Percentiles rank a stretch among this genome's conserved stretches.
phyloP scores from a whole-genome alignment of 768 basidiomycete species.

The Suillus subalutaceus region DNA sequence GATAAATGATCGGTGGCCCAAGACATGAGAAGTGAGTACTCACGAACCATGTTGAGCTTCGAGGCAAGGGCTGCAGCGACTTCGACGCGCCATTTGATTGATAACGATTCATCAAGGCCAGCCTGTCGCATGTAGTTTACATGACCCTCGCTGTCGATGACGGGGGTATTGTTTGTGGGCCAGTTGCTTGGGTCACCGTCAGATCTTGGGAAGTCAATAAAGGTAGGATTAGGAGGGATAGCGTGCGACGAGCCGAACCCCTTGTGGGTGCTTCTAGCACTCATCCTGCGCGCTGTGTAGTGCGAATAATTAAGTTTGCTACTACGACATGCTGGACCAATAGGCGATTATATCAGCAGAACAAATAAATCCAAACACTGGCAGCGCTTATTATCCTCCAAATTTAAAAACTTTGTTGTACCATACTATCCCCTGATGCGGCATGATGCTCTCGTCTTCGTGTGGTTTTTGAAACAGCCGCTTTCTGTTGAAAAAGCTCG shows the following conservation, averaged over 20 bases:
- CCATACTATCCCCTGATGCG: neutral
- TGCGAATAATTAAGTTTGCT: conserved; percentile 2
- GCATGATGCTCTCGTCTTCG: neutral
- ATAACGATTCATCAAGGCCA: conserved; percentile 48
- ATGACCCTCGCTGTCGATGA: conserved; percentile 59
- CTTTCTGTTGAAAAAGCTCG: neutral
- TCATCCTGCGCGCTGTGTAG: conserved; percentile 21
- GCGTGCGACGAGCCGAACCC: conserved; percentile 14
- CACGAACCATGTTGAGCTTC: conserved; percentile 53
- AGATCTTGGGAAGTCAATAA: conserved; percentile 59
- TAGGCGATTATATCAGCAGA: conserved; percentile 5
- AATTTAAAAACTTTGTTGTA: neutral
- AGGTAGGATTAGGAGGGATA: conserved; percentile 57
- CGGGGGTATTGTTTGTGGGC: conserved; percentile 58
- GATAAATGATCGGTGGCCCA: conserved; percentile 7
- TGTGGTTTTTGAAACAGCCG: neutral
- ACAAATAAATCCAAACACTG: conserved; percentile 1
- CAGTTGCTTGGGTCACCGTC: conserved; percentile 60
- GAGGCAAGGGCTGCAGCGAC: conserved; percentile 46
- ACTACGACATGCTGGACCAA: neutral
- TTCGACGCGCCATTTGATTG: conserved; percentile 59
- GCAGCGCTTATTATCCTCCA: neutral
- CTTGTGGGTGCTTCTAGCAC: conserved; percentile 17
- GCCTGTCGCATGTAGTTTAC: conserved; percentile 74
- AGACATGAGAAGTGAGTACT: conserved; percentile 18